Evolutionary conservation across 345 rosid species (phyloP).

Genomic region (Abelmoschus esculentus): DNA sequence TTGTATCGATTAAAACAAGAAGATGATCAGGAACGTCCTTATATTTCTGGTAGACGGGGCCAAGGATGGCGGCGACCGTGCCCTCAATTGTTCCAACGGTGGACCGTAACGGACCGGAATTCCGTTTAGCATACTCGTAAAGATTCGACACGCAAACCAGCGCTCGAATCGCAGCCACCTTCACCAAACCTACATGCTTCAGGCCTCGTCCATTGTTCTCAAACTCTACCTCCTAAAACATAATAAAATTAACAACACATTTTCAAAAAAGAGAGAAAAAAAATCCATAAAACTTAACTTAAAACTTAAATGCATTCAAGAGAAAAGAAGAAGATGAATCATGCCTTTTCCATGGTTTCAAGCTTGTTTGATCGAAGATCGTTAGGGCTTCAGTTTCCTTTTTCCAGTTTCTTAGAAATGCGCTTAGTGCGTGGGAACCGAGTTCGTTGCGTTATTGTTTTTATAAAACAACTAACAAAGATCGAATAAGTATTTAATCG

Average conservation of each 20-base stretch:
- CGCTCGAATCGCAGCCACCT: conserved; percentile 32
- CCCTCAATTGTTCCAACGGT: conserved; percentile 26
- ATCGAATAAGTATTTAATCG: background rate
- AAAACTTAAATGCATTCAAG: background rate
- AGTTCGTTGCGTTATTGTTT: background rate
- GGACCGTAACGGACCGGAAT: conserved; percentile 47
- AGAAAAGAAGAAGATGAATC: background rate
- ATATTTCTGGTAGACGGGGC: conserved; percentile 56
- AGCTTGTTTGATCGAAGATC: background rate
- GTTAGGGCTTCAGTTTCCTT: background rate
- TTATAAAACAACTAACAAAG: background rate
- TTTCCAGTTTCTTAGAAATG: background rate
- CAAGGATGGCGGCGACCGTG: conserved; percentile 50
- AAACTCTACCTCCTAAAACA: conserved; percentile 33
- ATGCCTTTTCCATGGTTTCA: background rate
- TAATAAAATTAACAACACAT: background rate
- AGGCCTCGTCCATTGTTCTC: conserved; percentile 36
- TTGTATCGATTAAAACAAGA: conserved; percentile 59
- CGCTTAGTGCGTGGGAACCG: background rate
- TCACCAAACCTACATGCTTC: conserved; percentile 62
- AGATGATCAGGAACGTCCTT: conserved; percentile 52
- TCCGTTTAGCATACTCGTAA: conserved; percentile 65
- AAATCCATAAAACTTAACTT: background rate
- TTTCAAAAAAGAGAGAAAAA: background rate
- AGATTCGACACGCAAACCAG: conserved; percentile 36